phyloP scores from a whole-genome alignment of 257 asterid genomes.

The Salvia hispanica region DNA sequence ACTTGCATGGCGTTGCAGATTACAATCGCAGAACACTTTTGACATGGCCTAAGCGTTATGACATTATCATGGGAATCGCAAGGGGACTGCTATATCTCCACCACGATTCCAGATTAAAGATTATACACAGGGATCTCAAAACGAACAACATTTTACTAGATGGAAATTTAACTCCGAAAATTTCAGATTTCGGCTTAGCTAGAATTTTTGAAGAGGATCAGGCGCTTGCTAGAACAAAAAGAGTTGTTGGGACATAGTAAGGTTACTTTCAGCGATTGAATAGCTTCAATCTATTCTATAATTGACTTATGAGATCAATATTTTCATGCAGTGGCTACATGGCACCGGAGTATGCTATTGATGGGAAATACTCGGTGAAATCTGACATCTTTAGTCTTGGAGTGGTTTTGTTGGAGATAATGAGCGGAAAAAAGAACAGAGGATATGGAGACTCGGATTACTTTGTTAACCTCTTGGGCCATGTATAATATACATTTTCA shows the following conservation, averaged over 20 bases:
- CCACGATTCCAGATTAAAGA: constrained; percentile 49
- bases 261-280: constrained; percentile 3
- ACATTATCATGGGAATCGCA: constrained; percentile 43
- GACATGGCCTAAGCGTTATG: constrained; percentile 44
- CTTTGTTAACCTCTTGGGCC: constrained; percentile 42
- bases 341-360: constrained; percentile 54
- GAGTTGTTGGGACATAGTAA: constrained; percentile 54
- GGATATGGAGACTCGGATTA: constrained; percentile 30
- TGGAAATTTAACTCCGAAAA: background rate
- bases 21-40: constrained; percentile 8
- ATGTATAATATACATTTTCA: constrained; percentile 20
- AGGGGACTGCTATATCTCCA: constrained; percentile 50
- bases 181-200: constrained; percentile 50
- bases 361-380: constrained; percentile 49
- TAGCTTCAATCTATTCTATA: background rate
- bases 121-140: constrained; percentile 46
- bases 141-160: constrained; percentile 37
- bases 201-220: constrained; percentile 41
- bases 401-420: constrained; percentile 37
- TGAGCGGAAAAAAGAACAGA: constrained; percentile 51
- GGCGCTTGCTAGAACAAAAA: constrained; percentile 32
- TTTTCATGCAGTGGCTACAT: constrained; percentile 49
- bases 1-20: constrained; percentile 27
- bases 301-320: background rate
- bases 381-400: constrained; percentile 51